Conservation (phyloP, 2,329 filamentous ascomycete species). For the Claviceps pazoutovae region DNA sequence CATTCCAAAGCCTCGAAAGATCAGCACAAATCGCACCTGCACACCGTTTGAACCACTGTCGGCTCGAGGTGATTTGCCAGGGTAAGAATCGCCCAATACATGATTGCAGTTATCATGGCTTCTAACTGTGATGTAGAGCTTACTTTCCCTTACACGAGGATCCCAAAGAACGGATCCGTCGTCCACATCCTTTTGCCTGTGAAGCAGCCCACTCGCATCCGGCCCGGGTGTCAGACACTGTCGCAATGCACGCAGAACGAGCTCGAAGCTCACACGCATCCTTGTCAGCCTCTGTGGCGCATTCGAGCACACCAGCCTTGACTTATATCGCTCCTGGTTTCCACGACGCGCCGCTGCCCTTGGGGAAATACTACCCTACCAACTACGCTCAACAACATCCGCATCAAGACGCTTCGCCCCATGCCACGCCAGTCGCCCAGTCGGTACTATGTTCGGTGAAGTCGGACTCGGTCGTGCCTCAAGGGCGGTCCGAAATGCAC, state of each 20-base stretch:
- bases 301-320: constrained; percentile 29
- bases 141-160: constrained; percentile 50
- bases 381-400: constrained; percentile 35
- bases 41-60: constrained; percentile 38
- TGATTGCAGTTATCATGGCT: background rate
- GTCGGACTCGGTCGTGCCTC: constrained; percentile 22
- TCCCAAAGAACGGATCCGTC: constrained; percentile 29
- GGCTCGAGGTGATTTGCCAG: constrained; percentile 42
- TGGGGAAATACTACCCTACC: constrained; percentile 50
- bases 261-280: constrained; percentile 8
- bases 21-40: constrained; percentile 25
- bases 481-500: constrained; percentile 1
- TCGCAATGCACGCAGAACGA: constrained; percentile 14
- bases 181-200: constrained; percentile 37
- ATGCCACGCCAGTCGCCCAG: constrained; percentile 12
- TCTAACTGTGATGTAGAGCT: constrained; percentile 26
- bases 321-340: constrained; percentile 38
- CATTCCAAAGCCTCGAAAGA: constrained; percentile 27
- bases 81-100: constrained; percentile 26
- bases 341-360: constrained; percentile 32
- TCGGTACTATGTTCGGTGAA: constrained; percentile 18
- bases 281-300: constrained; percentile 10
- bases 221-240: constrained; percentile 19
- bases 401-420: constrained; percentile 8
- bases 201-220: constrained; percentile 26